Conservation (phyloP, 2,329 filamentous ascomycete genomes). For the Pseudogymnoascus sp. region DNA sequence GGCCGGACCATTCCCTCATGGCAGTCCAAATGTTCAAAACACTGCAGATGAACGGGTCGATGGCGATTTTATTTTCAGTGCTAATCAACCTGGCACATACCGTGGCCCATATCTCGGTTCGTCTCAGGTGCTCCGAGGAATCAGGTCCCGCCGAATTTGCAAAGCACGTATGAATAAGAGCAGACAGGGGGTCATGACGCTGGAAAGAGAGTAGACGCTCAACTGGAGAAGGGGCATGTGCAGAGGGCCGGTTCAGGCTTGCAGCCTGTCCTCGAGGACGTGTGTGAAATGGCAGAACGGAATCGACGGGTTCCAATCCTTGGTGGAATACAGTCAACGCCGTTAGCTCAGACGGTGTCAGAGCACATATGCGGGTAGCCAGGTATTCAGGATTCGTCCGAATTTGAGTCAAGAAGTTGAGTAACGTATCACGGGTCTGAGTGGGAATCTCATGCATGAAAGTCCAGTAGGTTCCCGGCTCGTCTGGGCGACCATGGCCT, state of each 20-base stretch:
- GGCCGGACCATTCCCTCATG: slow-evolving; percentile 84
- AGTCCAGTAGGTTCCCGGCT: slow-evolving; percentile 41
- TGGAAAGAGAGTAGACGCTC: slow-evolving; percentile 84
- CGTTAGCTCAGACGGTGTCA: slow-evolving; percentile 70
- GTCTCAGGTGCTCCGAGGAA: slow-evolving; percentile 70
- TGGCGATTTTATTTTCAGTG: slow-evolving; percentile 64
- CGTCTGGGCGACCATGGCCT: slow-evolving; percentile 31
- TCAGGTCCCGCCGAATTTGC: slow-evolving; percentile 77
- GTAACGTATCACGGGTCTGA: slow-evolving; percentile 65
- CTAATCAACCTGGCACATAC: slow-evolving; percentile 73
- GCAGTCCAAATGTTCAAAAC: slow-evolving; percentile 82
- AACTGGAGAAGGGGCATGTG: slow-evolving; percentile 55
- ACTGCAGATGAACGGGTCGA: slow-evolving; percentile 73
- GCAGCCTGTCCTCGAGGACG: slow-evolving; percentile 38
- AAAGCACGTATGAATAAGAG: slow-evolving; percentile 82
- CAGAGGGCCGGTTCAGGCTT: slow-evolving; percentile 39
- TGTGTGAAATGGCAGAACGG: slow-evolving; percentile 66
- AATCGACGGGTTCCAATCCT: slow-evolving; percentile 72
- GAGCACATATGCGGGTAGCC: slow-evolving; percentile 68
- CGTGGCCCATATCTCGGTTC: slow-evolving; percentile 82
- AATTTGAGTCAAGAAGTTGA: slow-evolving; percentile 74
- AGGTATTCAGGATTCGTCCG: slow-evolving; percentile 84
- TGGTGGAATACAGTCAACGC: slow-evolving; percentile 73
- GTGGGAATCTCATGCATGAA: slow-evolving; percentile 69
- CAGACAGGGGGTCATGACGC: slow-evolving; percentile 76